phyloP scores from a whole-genome alignment of 2,329 filamentous ascomycete genomes.

The Ophiosphaerella herpotricha region DNA sequence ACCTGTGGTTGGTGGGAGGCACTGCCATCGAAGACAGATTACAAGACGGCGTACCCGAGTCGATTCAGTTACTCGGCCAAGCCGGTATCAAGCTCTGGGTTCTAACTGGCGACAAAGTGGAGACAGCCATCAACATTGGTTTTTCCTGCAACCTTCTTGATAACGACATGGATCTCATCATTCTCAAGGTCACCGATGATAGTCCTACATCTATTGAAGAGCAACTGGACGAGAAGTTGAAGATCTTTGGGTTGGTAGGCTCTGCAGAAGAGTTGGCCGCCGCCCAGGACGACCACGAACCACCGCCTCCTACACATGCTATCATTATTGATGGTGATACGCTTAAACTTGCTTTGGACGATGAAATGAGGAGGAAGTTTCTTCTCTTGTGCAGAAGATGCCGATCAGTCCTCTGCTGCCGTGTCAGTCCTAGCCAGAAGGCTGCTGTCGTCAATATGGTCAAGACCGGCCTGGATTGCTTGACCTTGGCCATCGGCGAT shows the following conservation, averaged over 20 bases:
- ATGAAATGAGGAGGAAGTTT: conserved; percentile 86
- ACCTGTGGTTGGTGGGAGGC: conserved; percentile 84
- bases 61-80: conserved; percentile 85
- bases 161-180: conserved; percentile 96
- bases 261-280: conserved; percentile 80
- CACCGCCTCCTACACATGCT: conserved; percentile 85
- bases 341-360: conserved; percentile 82
- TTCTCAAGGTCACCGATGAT: conserved; percentile 83
- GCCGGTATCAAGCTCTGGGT: conserved; percentile 99
- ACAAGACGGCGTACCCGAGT: conserved; percentile 95
- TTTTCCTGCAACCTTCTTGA: conserved; percentile 98
- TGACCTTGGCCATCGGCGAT: conserved; percentile 90
- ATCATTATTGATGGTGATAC: conserved; percentile 95
- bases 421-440: conserved; percentile 96
- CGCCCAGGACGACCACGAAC: conserved; percentile 81
- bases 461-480: conserved; percentile 90
- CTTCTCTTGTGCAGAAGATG: conserved; percentile 95
- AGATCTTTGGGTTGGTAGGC: conserved; percentile 77
- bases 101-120: conserved; percentile 95
- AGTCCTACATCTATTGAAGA: conserved; percentile 65
- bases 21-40: conserved; percentile 97
- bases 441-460: conserved; percentile 97
- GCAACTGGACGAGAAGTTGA: conserved; percentile 75
- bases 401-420: conserved; percentile 93
- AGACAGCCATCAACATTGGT: conserved; percentile 99